Conservation (phyloP, 257 asterid species). For the Scutellaria baicalensis region DNA sequence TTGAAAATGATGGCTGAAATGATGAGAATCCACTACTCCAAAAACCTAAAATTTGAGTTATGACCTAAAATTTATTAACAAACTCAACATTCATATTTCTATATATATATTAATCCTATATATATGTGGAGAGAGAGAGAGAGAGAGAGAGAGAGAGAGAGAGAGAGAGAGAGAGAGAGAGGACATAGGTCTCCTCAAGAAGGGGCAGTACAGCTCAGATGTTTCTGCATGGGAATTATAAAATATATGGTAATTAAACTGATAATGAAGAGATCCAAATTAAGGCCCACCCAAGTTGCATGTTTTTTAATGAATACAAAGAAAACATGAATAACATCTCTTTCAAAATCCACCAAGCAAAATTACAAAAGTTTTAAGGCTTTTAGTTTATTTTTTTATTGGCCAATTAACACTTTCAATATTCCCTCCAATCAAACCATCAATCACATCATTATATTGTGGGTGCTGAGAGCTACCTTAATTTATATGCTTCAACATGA, state of each 20-base stretch:
- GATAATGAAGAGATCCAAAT: not conserved
- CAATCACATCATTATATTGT: not conserved
- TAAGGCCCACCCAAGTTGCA: not conserved
- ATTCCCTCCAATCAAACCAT: slow-evolving; percentile 17
- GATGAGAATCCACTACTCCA: too few relatives aligned
- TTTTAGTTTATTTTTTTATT: not conserved
- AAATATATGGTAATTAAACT: not conserved
- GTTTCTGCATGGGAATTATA: slow-evolving; percentile 13
- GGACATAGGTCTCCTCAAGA: not conserved
- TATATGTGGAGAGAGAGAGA: not conserved
- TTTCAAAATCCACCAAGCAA: slow-evolving; percentile 17
- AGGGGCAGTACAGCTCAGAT: slow-evolving; percentile 18
- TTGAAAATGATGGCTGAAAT: too few relatives aligned
- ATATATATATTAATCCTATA: too few relatives aligned
- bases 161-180: not conserved
- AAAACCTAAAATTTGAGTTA: too few relatives aligned
- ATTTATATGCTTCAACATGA: too few relatives aligned
- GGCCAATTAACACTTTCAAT: slow-evolving; percentile 11
- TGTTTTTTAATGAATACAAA: not conserved
- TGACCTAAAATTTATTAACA: too few relatives aligned
- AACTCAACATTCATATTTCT: too few relatives aligned
- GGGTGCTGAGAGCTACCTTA: slow-evolving; percentile 5
- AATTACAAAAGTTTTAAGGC: not conserved
- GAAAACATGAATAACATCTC: not conserved
- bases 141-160: not conserved